Conservation (phyloP, 345 rosid genomes). For the Citrus inodora region DNA sequence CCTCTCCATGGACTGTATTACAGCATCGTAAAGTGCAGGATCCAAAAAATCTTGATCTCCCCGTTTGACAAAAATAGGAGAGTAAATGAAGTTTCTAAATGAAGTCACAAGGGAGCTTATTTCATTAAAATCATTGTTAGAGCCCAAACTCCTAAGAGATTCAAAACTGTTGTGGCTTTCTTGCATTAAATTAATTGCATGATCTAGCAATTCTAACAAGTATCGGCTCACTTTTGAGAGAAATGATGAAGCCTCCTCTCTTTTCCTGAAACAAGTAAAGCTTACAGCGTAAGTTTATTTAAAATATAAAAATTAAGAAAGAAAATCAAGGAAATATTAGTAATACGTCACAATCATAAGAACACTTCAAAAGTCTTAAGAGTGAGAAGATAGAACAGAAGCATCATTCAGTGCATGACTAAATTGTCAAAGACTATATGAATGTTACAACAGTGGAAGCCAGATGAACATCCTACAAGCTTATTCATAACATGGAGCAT, state of each 20-base stretch:
- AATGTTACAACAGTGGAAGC: neutral
- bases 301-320: neutral
- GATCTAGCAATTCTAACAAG: slow-evolving; percentile 57
- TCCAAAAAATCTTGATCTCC: slow-evolving; percentile 37
- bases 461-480: neutral
- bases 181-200: slow-evolving; percentile 41
- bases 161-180: slow-evolving; percentile 39
- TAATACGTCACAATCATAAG: neutral
- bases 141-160: slow-evolving; percentile 49
- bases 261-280: slow-evolving; percentile 43
- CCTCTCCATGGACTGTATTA: slow-evolving; percentile 54
- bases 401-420: neutral
- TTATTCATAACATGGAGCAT: neutral
- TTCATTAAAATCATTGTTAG: slow-evolving; percentile 35
- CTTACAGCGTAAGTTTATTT: slow-evolving; percentile 1
- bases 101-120: slow-evolving; percentile 50
- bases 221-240: slow-evolving; percentile 48
- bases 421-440: slow-evolving; percentile 2
- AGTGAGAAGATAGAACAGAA: neutral
- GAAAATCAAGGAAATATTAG: no score
- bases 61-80: slow-evolving; percentile 46
- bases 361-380: no score
- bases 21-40: slow-evolving; percentile 30
- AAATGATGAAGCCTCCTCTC: slow-evolving; percentile 50
- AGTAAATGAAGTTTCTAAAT: slow-evolving; percentile 53